These are phyloP conservation scores for Claviceps capensis DNA, from an alignment of 2,329 filamentous ascomycete species.

Conservation along the genomic window DNA sequence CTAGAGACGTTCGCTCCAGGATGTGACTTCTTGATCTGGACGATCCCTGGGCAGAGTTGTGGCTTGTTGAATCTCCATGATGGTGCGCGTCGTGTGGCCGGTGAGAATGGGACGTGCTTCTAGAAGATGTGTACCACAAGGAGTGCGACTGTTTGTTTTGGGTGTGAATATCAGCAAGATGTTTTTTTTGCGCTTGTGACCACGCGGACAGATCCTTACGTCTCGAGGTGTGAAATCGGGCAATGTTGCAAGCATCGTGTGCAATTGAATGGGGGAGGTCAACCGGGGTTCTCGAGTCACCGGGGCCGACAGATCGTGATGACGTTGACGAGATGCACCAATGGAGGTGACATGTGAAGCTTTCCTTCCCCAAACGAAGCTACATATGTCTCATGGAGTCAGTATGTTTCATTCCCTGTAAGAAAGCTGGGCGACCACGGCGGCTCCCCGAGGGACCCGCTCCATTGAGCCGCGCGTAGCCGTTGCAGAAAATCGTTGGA, in stretches of 20 bases:
- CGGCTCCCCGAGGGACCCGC: too few relatives aligned
- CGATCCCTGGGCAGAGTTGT: conserved; percentile 18
- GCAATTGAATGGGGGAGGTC: not conserved
- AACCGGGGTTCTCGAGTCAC: not conserved
- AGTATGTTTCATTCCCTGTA: not conserved
- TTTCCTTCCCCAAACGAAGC: not conserved
- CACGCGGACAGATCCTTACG: conserved; percentile 28
- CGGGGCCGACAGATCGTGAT: not conserved
- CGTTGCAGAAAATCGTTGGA: too few relatives aligned
- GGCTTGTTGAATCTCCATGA: conserved; percentile 14
- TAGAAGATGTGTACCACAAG: conserved; percentile 58
- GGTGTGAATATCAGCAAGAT: not conserved
- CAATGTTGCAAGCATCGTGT: conserved; percentile 46
- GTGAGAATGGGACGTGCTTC: conserved; percentile 29
- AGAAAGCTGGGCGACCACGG: too few relatives aligned
- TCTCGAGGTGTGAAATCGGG: conserved; percentile 58
- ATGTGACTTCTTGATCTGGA: conserved; percentile 29
- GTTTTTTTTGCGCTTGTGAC: not conserved
- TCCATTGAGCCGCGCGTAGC: too few relatives aligned
- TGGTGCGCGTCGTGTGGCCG: conserved; percentile 20
- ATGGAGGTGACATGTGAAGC: not conserved
- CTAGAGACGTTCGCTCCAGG: conserved; percentile 47
- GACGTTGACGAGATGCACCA: not conserved
- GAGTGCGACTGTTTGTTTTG: conserved; percentile 44
- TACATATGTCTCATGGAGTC: not conserved